Base-by-base conservation (phyloP, 169 alveolate genomes). In the Plasmodium blacklocki region DNA sequence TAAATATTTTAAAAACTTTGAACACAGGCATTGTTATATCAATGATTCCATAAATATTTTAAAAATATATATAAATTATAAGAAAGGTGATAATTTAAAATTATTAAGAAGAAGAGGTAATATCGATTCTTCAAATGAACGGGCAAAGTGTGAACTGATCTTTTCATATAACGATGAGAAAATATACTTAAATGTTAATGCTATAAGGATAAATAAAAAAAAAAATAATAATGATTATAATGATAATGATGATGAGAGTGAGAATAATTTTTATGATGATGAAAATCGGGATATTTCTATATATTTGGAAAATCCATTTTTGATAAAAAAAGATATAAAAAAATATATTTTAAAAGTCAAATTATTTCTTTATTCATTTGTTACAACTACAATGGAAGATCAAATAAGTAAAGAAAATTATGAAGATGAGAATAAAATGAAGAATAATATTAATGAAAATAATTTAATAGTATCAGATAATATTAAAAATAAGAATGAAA, bases 271-370 rank as follows among this genome's bases (percentile, higher is more conserved):
- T 59, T 39, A 0, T 18, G 73, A 66, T 54, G 90, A 80, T 62
- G 90, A 80, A 26, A 23, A 59, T 32, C 54, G 21, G 67, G 90
- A 80, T 18, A 67, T 80, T 68, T 80, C 90, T 1, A 64, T 43
- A 21, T 80, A 80, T 56, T 19, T 80, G 14, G 90, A 80, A 80
- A 80, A 80, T 58, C 90, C 90, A 12, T 80, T 62, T 60, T 80
- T 80, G 59, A 80, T 80, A 19, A 80, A 80, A 80, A 80, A 47
- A 23, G 74, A 52, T 67, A 68, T 80, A 67, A 66, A 70, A 68
- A 21, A 21, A n/a, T 72, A 67, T 66, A 23, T 80, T 67, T 23
- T 21, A n/a, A 67, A 62, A 60, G n/a, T 80, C 12, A 71, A 72
- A 67, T 58, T 45, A 26, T 80, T 80, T 47, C 6, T 80, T 56